These are phyloP conservation scores for Xylogone sp. DNA, from an alignment of 2,329 filamentous ascomycete genomes.

Conservation along the genomic window DNA sequence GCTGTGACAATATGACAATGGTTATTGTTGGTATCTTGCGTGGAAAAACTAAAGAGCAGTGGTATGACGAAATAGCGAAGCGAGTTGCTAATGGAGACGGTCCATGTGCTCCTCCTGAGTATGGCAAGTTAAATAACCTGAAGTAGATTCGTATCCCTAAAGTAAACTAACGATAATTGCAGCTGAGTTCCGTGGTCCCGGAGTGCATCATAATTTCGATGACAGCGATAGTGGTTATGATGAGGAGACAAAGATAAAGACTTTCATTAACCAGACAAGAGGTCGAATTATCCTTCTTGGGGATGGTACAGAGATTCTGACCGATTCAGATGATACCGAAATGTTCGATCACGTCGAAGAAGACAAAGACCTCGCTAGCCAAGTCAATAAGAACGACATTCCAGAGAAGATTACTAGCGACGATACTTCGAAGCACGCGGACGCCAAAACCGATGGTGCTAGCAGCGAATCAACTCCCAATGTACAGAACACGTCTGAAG, in stretches of 20 bases:
- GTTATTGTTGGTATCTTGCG: conserved; percentile 82
- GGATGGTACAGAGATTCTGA: conserved; percentile 89
- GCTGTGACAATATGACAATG: conserved; percentile 99
- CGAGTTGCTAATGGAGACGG: conserved; percentile 95
- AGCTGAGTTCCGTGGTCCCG: conserved; percentile 84
- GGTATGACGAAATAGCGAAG: conserved; percentile 94
- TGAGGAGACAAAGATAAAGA: conserved; percentile 61
- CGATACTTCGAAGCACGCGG: conserved; percentile 14
- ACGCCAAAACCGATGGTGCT: conserved; percentile 17
- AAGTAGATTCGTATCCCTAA: conserved; percentile 6
- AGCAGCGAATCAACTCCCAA: conserved; percentile 7
- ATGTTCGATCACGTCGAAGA: conserved; percentile 90
- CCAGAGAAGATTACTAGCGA: neutral
- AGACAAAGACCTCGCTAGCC: conserved; percentile 80
- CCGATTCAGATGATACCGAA: conserved; percentile 83
- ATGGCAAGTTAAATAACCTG: conserved; percentile 60
- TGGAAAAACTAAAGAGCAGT: conserved; percentile 92
- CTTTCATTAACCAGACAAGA: conserved; percentile 65
- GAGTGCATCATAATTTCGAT: conserved; percentile 78
- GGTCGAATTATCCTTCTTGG: conserved; percentile 89
- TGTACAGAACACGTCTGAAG: neutral
- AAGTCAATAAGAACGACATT: conserved; percentile 64
- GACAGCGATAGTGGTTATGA: conserved; percentile 76
- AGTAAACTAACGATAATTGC: conserved; percentile 23
- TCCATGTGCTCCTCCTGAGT: conserved; percentile 97